Evolutionary conservation across 2,329 filamentous ascomycete genomes (phyloP).

Genomic region (Aureobasidium leucospermi): DNA sequence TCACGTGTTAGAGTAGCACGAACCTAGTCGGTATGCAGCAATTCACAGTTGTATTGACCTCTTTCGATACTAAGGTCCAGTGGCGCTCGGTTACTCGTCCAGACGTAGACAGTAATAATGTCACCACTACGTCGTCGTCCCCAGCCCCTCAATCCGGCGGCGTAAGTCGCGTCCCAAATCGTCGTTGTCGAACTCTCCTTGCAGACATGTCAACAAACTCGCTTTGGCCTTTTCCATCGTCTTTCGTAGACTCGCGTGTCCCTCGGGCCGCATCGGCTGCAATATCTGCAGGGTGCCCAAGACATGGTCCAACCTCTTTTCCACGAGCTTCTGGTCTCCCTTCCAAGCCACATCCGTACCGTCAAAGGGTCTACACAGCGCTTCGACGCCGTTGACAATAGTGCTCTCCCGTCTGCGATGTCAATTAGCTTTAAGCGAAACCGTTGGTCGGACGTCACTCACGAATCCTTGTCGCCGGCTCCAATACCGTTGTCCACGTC

Average conservation of each 20-base stretch:
- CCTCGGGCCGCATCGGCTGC: neutral
- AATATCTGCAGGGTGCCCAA: constrained; percentile 6
- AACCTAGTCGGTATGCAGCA: neutral
- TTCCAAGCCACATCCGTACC: neutral
- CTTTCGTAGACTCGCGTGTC: neutral
- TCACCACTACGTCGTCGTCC: constrained; percentile 1
- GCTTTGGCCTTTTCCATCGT: neutral
- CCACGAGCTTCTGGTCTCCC: neutral
- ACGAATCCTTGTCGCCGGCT: constrained; percentile 33
- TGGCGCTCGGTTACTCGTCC: neutral
- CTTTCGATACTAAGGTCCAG: neutral
- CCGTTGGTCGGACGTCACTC: constrained; percentile 15
- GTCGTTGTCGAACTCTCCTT: neutral
- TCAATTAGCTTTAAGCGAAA: neutral
- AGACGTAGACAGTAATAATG: neutral
- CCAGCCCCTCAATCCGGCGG: neutral
- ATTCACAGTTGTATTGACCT: neutral
- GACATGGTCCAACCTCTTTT: constrained; percentile 2
- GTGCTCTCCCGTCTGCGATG: neutral
- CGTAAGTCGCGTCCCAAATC: neutral
- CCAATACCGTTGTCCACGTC: constrained; percentile 52
- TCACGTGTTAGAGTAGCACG: neutral
- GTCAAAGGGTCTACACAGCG: constrained; percentile 10
- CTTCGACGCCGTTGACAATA: constrained; percentile 11
- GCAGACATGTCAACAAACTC: neutral